A percentile compares a stretch with the other conserved stretches of the same genome.
These are phyloP conservation scores for Plantago major DNA, from an alignment of 257 asterid species.

Conservation along the genomic window DNA sequence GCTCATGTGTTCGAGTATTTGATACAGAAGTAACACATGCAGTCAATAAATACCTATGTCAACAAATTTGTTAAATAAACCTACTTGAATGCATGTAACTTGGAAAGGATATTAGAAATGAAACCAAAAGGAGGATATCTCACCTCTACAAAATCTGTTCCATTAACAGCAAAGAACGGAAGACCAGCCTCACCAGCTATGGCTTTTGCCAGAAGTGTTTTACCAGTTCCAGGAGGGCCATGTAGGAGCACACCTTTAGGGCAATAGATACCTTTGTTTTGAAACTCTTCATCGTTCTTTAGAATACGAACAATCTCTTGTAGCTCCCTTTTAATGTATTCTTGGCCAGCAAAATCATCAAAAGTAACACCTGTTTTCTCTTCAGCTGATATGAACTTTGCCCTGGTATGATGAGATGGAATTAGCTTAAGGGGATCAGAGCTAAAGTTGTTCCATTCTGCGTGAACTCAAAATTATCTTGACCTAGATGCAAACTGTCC, in stretches of 20 bases:
- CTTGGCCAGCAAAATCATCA: conserved; percentile 99
- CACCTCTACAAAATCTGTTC: conserved; percentile 99
- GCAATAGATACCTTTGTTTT: conserved; percentile 91
- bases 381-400: conserved; percentile 96
- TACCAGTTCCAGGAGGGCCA: conserved; percentile 99
- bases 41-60: background rate
- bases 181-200: conserved; percentile 99
- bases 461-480: conserved; percentile 11
- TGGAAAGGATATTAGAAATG: background rate
- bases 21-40: background rate
- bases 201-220: conserved; percentile 98
- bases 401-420: conserved; percentile 45
- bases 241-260: conserved; percentile 99
- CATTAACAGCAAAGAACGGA: conserved; percentile 96
- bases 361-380: conserved; percentile 94
- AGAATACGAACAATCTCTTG: conserved; percentile 90
- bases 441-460: conserved; percentile 11
- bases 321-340: conserved; percentile 92
- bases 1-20: conserved; percentile 2
- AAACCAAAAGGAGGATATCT: conserved; percentile 14
- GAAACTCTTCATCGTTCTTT: conserved; percentile 89
- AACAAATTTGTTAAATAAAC: conserved; percentile 1
- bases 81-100: no score
- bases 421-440: conserved; percentile 20
- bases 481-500: conserved; percentile 4